Conservation (phyloP, 208 protist genomes). For the Acanthamoeba pearcei region DNA sequence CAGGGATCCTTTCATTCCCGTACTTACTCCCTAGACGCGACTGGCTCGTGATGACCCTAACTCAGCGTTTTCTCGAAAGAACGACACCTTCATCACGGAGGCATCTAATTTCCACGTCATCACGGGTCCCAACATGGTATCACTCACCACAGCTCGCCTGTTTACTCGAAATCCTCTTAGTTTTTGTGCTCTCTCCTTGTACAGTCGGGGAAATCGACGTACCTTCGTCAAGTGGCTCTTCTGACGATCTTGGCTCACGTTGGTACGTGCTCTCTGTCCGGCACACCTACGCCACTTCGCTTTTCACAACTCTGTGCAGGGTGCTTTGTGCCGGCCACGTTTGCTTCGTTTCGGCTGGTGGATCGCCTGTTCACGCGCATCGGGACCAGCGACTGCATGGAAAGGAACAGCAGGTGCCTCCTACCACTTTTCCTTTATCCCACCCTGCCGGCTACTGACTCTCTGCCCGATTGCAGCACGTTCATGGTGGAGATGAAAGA, state of each 20-base stretch:
- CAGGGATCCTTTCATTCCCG: constrained; percentile 67
- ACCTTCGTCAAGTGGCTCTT: constrained; percentile 93
- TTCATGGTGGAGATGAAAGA: constrained; percentile 85
- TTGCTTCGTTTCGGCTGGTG: constrained; percentile 80
- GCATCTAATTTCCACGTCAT: constrained; percentile 89
- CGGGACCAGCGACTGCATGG: constrained; percentile 79
- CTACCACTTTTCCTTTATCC: not conserved
- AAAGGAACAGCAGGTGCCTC: constrained; percentile 74
- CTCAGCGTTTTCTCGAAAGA: constrained; percentile 70
- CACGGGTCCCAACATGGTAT: constrained; percentile 94
- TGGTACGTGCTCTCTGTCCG: constrained; percentile 82
- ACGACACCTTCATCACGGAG: constrained; percentile 86
- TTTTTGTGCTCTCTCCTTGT: not conserved
- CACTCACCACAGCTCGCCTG: not conserved
- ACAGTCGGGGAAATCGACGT: constrained; percentile 94
- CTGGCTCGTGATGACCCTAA: not conserved
- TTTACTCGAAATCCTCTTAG: not conserved
- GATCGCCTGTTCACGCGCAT: constrained; percentile 84
- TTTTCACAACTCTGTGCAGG: not conserved
- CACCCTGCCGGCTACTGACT: not conserved
- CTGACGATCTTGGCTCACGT: constrained; percentile 94
- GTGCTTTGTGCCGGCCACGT: constrained; percentile 91
- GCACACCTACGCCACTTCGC: not conserved
- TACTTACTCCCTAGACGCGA: not conserved
- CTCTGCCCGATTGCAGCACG: constrained; percentile 48